These are phyloP conservation scores for Vaccinium corymbosum DNA, from an alignment of 148 eudicot species.

Conservation along the genomic window DNA sequence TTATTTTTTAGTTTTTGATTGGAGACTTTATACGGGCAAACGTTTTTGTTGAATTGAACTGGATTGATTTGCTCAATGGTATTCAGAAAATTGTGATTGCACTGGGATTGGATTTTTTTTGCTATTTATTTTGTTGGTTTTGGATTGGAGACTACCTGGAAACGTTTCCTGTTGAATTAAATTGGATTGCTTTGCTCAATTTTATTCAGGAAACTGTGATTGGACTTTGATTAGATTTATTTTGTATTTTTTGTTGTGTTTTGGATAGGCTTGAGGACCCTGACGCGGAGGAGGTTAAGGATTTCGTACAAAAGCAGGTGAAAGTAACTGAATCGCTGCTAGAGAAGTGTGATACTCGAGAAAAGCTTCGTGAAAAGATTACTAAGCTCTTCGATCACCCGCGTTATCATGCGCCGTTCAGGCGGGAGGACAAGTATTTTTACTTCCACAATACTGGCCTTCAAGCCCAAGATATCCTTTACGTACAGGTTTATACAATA, in stretches of 20 bases:
- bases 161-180: background rate
- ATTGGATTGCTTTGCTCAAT: background rate
- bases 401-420: conserved; percentile 63
- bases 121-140: background rate
- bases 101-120: background rate
- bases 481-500: conserved; percentile 51
- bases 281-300: conserved; percentile 73
- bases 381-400: conserved; percentile 63
- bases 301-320: conserved; percentile 67
- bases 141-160: background rate
- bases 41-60: background rate
- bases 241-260: background rate
- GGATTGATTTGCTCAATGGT: background rate
- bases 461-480: conserved; percentile 70
- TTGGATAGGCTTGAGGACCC: conserved; percentile 78
- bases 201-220: background rate
- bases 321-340: conserved; percentile 66
- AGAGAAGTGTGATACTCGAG: conserved; percentile 61
- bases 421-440: conserved; percentile 62
- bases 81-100: background rate
- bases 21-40: background rate
- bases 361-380: conserved; percentile 50
- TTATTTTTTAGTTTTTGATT: background rate
- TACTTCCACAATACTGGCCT: conserved; percentile 85
- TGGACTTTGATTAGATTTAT: background rate